Conservation (phyloP, 1,139 yeast genomes). For the Candida frijolesensis region DNA sequence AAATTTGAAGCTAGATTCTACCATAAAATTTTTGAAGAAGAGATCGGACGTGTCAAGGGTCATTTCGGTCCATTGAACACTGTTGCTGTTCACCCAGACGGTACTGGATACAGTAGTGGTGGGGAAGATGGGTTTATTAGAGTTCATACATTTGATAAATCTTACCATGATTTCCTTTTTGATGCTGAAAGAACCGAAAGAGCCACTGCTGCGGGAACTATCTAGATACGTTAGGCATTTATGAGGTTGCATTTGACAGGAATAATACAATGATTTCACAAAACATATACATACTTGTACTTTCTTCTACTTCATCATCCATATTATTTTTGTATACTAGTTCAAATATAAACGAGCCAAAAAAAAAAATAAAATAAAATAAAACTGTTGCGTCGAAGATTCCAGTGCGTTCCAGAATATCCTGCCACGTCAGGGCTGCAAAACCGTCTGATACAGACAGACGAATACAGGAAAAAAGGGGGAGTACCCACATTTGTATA, state of each 20-base stretch:
- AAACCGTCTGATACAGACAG: neutral
- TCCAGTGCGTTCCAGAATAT: conserved; percentile 1
- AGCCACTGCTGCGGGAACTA: conserved; percentile 40
- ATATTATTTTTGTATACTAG: neutral
- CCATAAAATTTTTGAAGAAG: conserved; percentile 94
- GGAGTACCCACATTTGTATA: neutral
- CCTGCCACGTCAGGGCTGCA: neutral
- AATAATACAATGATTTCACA: too few species aligned
- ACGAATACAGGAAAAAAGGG: neutral
- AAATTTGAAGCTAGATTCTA: conserved; percentile 95
- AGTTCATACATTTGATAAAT: conserved; percentile 89
- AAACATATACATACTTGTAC: neutral
- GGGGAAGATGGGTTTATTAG: conserved; percentile 98
- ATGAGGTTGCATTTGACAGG: neutral
- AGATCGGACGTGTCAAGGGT: conserved; percentile 95
- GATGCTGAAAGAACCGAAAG: conserved; percentile 86
- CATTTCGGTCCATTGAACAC: conserved; percentile 98
- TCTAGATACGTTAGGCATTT: conserved; percentile 5
- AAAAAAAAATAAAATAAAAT: too few species aligned
- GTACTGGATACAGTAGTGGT: conserved; percentile 91
- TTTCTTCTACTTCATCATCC: neutral
- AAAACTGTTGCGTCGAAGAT: neutral
- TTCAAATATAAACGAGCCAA: neutral
- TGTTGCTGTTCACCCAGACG: conserved; percentile 92
- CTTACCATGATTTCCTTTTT: conserved; percentile 88